Evolutionary conservation across 176 grass and related monocot genomes (phyloP), one percentile per base, ranked within the genome.

Genomic region (Oryza australiensis): DNA sequence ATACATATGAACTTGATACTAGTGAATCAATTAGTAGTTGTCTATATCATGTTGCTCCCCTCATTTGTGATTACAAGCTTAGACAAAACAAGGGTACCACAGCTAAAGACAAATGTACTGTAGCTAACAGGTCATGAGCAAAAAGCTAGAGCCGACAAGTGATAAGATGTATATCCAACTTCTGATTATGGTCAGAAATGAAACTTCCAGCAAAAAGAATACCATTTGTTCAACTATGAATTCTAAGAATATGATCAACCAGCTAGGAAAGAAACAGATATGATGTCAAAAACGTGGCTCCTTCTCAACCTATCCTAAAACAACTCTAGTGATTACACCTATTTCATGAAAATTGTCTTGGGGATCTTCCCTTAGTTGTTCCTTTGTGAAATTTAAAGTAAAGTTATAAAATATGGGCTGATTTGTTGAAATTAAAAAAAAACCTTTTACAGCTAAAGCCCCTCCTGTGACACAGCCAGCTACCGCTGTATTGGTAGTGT

Each of bases 391-490:
- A n/a, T 34, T 45, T 45, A 46, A 63, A 33, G 68, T 73, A 49
- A 12, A 55, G 68, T 20, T 76, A 22, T 18, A 18, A 55, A 55
- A 11, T 34, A 59, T 3, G 66, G 20, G 59, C 9, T 29, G 20
- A 37, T 27, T 65, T 43, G 57, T 38, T 37, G 72, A 11, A 66
- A 37, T 37, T 8, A 37, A 76, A 77, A 40, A 26, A 71, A 80
- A 64, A 93, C 96, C 96, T 93, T 72, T 89, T 83, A 86, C 90
- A 91, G 96, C 92, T 69, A 98, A 77, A 86, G 80, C 64, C 37
- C 93, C 96, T 87, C 96, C 96, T 28, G 96, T 95, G 73, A 89
- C 90, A 80, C 95, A 98, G 67, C 92, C 92, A 88, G 95, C 95
- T 68, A 91, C 76, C 0, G 92, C 92, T 24, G 92, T 90, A 79